Conservation (phyloP, 768 basidiomycete genomes). For the Amanita polypyramis region DNA sequence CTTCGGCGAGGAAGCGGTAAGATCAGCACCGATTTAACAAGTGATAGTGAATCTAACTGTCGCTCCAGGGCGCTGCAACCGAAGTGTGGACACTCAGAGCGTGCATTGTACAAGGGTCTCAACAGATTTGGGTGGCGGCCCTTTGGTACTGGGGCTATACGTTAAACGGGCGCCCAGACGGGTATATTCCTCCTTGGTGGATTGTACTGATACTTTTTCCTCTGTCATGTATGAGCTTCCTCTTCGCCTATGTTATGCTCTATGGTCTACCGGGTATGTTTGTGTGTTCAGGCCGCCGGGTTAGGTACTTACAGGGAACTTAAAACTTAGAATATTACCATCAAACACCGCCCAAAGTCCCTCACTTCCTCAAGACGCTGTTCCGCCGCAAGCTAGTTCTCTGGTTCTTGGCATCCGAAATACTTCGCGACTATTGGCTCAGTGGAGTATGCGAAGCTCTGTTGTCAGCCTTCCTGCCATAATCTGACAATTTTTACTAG, state of each 20-base stretch:
- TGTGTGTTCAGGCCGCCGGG: not conserved
- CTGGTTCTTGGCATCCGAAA: slow-evolving; percentile 91
- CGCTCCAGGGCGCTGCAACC: slow-evolving; percentile 72
- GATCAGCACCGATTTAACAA: slow-evolving; percentile 15
- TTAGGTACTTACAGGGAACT: slow-evolving; percentile 7
- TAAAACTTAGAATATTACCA: slow-evolving; percentile 64
- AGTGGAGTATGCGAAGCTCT: slow-evolving; percentile 51
- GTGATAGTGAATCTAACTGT: not conserved
- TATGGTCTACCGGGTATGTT: slow-evolving; percentile 74
- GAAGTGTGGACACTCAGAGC: slow-evolving; percentile 91
- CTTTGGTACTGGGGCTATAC: slow-evolving; percentile 94
- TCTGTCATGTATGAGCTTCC: slow-evolving; percentile 58
- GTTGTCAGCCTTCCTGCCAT: not conserved
- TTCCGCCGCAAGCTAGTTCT: slow-evolving; percentile 87
- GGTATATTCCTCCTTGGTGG: slow-evolving; percentile 69
- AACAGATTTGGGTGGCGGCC: slow-evolving; percentile 93
- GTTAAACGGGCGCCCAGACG: slow-evolving; percentile 44
- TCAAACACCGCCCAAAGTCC: slow-evolving; percentile 91
- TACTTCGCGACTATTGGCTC: slow-evolving; percentile 88
- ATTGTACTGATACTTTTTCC: slow-evolving; percentile 80
- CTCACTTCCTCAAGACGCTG: slow-evolving; percentile 82
- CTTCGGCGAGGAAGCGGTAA: slow-evolving; percentile 91
- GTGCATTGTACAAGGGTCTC: slow-evolving; percentile 88
- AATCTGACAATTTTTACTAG: slow-evolving; percentile 23
- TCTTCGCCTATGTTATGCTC: slow-evolving; percentile 77